Evolutionary conservation across 768 basidiomycete species (phyloP), one percentile per base, ranked within the genome.

Genomic region (Boletales sp.): DNA sequence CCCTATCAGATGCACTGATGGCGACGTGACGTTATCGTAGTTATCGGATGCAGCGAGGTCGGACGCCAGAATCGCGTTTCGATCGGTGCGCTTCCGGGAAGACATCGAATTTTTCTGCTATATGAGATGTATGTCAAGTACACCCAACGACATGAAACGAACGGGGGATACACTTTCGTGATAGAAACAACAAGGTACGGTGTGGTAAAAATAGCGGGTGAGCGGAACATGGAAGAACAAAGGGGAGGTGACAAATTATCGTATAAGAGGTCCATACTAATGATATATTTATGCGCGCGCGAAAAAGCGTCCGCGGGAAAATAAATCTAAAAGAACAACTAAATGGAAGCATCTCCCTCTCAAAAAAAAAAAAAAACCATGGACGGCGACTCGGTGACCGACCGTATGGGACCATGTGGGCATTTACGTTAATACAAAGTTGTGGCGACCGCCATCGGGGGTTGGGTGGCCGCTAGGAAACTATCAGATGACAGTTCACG

Each of bases 401-500:
- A 18, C 18, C 33, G 25, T 28, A 7, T 42, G 42, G 19, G 31
- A 28, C 32, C 50, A 51, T 47, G 48, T 50, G 62, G 35, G 25
- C 25, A 11, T 15, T 18, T 39, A 53, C 40, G 41, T 55, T 49
- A 67, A 50, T 63, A 63, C 11, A 57, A 46, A 17, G 51, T 44
- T 21, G 55, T 35, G 35, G 55, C 28, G 15, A 57, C 47, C 21
- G 36, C 18, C 59, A 65, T 63, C 44, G 66, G 67, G 0, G 54
- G 15, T 54, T 65, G 61, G 25, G 25, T 28, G 25, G 61, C n/a
- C 38, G 46, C 44, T 17, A 65, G 48, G 48, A 67, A 48, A 32
- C 57, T 60, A 8, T 69, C 61, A 3, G 63, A 58, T 11, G 66
- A 68, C 17, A 58, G 30, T 2, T 68, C 55, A 19, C 59, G 67